Evolutionary conservation across 805 yeast species (phyloP).

Genomic region (Wickerhamomyces ciferrii): DNA sequence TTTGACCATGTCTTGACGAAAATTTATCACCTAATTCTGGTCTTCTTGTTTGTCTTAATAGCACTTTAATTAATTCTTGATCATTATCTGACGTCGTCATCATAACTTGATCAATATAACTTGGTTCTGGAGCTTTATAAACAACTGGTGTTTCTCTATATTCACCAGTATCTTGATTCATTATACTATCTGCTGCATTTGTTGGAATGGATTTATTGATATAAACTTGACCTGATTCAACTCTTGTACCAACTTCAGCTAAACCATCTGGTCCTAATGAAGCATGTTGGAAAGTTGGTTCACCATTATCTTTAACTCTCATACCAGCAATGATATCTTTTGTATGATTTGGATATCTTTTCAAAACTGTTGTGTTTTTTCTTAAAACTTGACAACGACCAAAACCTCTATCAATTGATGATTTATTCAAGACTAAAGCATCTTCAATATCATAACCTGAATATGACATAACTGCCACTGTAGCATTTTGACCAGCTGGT

Average conservation of each 20-base stretch:
- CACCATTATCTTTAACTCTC: conserved; percentile 77
- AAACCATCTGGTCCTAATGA: conserved; percentile 92
- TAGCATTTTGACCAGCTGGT: conserved; percentile 98
- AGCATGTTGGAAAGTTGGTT: conserved; percentile 81
- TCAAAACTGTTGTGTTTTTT: conserved; percentile 84
- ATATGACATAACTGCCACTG: conserved; percentile 98
- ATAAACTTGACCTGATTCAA: conserved; percentile 90
- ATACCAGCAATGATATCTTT: conserved; percentile 89
- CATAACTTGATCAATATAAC: conserved; percentile 96
- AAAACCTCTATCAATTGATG: conserved; percentile 93
- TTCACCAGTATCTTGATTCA: conserved; percentile 33
- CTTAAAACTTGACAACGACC: conserved; percentile 96
- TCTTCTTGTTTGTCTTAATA: conserved; percentile 90
- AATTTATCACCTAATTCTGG: conserved; percentile 98
- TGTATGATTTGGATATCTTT: conserved; percentile 91
- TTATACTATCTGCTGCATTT: conserved; percentile 60
- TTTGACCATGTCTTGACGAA: conserved; percentile 96
- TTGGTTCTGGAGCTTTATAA: conserved; percentile 93
- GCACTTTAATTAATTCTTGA: conserved; percentile 88
- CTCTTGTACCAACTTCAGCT: conserved; percentile 90
- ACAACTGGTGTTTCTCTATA: conserved; percentile 89
- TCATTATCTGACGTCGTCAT: conserved; percentile 94
- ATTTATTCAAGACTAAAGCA: conserved; percentile 90
- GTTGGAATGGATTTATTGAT: conserved; percentile 91
- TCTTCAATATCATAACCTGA: conserved; percentile 99